Evolutionary conservation across 2,329 filamentous ascomycete genomes (phyloP).

Genomic region (Scopulariopsis brevicaulis): DNA sequence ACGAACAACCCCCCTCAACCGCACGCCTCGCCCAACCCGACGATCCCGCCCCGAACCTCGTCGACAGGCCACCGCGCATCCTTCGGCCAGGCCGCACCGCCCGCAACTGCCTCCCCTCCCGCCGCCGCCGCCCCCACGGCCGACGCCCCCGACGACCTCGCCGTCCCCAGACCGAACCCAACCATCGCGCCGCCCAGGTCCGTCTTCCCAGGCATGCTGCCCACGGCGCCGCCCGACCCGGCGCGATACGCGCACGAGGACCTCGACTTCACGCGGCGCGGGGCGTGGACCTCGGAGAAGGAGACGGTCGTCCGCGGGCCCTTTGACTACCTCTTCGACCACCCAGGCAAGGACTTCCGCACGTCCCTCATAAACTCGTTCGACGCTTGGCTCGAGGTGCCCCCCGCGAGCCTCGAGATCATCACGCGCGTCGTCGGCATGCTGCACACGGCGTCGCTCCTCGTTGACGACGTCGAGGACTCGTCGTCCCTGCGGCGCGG

Average conservation of each 20-base stretch:
- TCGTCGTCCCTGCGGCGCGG: constrained; percentile 65
- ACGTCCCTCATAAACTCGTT: constrained; percentile 70
- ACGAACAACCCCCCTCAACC: constrained; percentile 22
- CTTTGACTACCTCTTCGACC: constrained; percentile 67
- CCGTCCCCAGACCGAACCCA: not conserved
- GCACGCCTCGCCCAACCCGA: constrained; percentile 33
- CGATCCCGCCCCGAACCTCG: constrained; percentile 64
- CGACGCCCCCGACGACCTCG: constrained; percentile 1
- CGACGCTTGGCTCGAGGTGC: constrained; percentile 70
- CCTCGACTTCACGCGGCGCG: constrained; percentile 36
- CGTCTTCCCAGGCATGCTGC: constrained; percentile 21
- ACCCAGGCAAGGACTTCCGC: constrained; percentile 79
- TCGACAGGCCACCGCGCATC: constrained; percentile 23
- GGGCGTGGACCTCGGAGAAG: constrained; percentile 60
- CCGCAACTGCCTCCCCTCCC: constrained; percentile 8
- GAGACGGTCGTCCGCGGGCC: constrained; percentile 68
- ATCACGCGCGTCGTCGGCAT: constrained; percentile 75
- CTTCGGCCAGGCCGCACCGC: constrained; percentile 1
- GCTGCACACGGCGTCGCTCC: constrained; percentile 74
- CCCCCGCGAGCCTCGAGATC: constrained; percentile 53
- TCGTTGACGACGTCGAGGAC: constrained; percentile 85
- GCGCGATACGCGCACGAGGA: constrained; percentile 42
- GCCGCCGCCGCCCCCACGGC: constrained; percentile 10
- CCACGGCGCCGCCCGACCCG: constrained; percentile 29
- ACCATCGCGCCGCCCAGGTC: constrained; percentile 11